phyloP scores from a whole-genome alignment of 805 yeast genomes.

The Wickerhamomyces xylosicus region DNA sequence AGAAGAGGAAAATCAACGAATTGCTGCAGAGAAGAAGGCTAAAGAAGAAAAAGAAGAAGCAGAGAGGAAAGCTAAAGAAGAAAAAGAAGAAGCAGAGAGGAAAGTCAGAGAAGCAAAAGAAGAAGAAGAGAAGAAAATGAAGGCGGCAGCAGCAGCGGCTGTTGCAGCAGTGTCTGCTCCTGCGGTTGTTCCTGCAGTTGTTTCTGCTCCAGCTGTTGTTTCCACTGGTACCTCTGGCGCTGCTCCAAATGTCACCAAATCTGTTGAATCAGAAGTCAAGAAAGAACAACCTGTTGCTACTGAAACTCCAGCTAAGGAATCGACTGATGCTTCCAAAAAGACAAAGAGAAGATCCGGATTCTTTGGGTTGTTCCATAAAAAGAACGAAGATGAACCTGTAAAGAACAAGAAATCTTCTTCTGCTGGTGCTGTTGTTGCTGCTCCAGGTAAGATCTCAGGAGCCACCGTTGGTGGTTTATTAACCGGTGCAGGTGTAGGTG shows the following conservation, averaged over 20 bases:
- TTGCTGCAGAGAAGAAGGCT: slow-evolving; percentile 5
- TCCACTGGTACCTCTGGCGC: too few species aligned
- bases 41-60: slow-evolving; percentile 1
- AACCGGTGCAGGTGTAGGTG: slow-evolving; percentile 3
- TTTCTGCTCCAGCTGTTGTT: neutral
- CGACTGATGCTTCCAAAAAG: slow-evolving; percentile 1
- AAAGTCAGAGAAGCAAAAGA: neutral
- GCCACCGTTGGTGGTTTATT: slow-evolving; percentile 4
- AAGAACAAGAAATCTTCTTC: neutral
- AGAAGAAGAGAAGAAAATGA: too few species aligned
- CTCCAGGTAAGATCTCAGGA: slow-evolving; percentile 7
- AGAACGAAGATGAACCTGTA: slow-evolving; percentile 3
- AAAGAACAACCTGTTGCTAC: too few species aligned
- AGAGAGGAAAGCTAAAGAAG: slow-evolving; percentile 1
- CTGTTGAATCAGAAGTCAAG: too few species aligned
- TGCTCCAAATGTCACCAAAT: too few species aligned
- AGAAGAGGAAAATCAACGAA: slow-evolving; percentile 1
- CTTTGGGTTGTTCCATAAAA: slow-evolving; percentile 9
- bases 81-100: neutral
- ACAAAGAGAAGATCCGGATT: slow-evolving; percentile 13
- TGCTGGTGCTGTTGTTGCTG: slow-evolving; percentile 6
- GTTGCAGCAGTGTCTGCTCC: neutral
- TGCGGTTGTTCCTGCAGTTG: neutral
- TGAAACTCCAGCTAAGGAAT: slow-evolving; percentile 1
- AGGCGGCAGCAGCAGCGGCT: too few species aligned